A percentile compares a stretch with the other conserved stretches of the same genome.
phyloP scores from a whole-genome alignment of 495 filamentous ascomycete species.

The Cudoniella acicularis region DNA sequence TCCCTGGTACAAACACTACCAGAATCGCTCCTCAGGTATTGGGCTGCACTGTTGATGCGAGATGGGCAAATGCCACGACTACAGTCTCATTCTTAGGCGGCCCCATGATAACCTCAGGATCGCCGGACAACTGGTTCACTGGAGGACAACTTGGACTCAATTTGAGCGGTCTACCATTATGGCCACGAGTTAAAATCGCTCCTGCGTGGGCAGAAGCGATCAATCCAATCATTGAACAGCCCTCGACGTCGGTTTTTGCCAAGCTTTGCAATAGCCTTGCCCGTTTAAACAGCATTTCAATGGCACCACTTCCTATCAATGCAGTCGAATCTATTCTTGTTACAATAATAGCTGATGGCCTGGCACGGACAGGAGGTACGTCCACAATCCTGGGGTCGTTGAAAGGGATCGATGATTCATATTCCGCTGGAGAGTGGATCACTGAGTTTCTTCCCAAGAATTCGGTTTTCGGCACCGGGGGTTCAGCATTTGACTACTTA shows the following conservation, averaged over 20 bases:
- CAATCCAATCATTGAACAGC: too few species aligned
- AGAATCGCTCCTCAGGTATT: background rate
- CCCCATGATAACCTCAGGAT: constrained; percentile 4
- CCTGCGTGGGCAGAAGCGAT: constrained; percentile 4
- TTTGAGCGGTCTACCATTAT: background rate
- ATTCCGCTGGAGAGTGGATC: constrained; percentile 7
- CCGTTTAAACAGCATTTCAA: background rate
- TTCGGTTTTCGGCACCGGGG: constrained; percentile 2
- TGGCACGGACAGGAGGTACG: constrained; percentile 2
- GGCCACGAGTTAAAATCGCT: constrained; percentile 9
- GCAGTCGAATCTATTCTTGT: constrained; percentile 15
- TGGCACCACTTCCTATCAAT: background rate
- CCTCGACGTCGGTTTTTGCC: constrained; percentile 8
- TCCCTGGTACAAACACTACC: background rate
- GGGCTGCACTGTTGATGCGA: constrained; percentile 13
- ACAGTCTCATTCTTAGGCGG: constrained; percentile 1
- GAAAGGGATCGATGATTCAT: background rate
- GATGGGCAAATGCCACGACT: constrained; percentile 14
- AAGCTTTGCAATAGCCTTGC: constrained; percentile 2
- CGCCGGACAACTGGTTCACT: background rate
- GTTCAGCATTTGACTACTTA: constrained; percentile 11
- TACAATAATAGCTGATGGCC: constrained; percentile 10
- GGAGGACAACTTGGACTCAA: background rate
- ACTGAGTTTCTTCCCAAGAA: constrained; percentile 1
- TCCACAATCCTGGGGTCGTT: constrained; percentile 6